A percentile compares a stretch with the other conserved stretches of the same genome.
These are phyloP conservation scores for Neonectria punicea DNA, from an alignment of 2,329 filamentous ascomycete species.

Conservation along the genomic window DNA sequence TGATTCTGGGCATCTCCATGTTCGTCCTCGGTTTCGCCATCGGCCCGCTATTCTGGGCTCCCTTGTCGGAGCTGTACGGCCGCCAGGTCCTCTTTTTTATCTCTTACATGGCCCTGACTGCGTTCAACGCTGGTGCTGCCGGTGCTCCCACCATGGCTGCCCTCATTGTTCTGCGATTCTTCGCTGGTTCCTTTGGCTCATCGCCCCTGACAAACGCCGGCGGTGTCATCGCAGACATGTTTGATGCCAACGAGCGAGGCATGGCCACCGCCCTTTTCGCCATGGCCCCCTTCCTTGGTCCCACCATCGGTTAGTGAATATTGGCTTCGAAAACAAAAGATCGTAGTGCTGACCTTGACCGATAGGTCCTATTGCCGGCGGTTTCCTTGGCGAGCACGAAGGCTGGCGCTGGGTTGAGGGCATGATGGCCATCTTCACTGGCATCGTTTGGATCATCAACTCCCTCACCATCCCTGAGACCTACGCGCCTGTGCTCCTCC, in stretches of 20 bases:
- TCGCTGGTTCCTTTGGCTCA: slow-evolving; percentile 71
- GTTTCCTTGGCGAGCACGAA: slow-evolving; percentile 67
- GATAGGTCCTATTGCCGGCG: slow-evolving; percentile 67
- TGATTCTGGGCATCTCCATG: slow-evolving; percentile 70
- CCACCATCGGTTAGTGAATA: slow-evolving; percentile 56
- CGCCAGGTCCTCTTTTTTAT: slow-evolving; percentile 68
- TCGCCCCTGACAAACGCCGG: slow-evolving; percentile 71
- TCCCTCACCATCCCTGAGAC: slow-evolving; percentile 67
- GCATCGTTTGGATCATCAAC: slow-evolving; percentile 65
- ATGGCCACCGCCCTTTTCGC: slow-evolving; percentile 69
- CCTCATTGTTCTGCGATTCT: slow-evolving; percentile 75
- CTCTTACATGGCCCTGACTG: slow-evolving; percentile 67
- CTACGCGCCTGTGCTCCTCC: slow-evolving; percentile 67
- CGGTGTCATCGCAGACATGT: slow-evolving; percentile 73
- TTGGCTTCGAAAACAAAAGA: neutral
- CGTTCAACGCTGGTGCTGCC: slow-evolving; percentile 70
- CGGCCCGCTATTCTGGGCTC: slow-evolving; percentile 73
- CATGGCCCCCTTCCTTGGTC: slow-evolving; percentile 72
- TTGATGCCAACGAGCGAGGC: slow-evolving; percentile 63
- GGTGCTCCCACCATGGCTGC: slow-evolving; percentile 67
- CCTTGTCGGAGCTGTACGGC: slow-evolving; percentile 72
- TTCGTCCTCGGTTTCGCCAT: slow-evolving; percentile 72
- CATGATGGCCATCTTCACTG: slow-evolving; percentile 70
- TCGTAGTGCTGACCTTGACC: neutral
- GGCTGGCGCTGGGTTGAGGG: slow-evolving; percentile 75